Evolutionary conservation across 108 stramenopile species (phyloP).

Genomic region (Cyclotella kingstonii): DNA sequence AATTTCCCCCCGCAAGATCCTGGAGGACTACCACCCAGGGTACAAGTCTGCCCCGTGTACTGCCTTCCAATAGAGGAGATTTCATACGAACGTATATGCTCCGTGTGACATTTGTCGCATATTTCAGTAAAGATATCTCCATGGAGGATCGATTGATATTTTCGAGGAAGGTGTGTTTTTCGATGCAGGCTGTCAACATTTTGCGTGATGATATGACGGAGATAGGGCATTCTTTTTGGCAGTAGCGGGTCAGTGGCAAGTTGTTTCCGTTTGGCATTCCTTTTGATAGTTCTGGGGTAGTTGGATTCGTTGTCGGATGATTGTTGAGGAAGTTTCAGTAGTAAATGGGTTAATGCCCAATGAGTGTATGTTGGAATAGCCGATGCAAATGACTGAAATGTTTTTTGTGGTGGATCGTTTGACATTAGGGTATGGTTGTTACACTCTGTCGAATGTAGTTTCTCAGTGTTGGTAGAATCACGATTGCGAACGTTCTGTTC

Average conservation of each 20-base stretch:
- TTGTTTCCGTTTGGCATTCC: neutral
- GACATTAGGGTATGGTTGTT: too few species aligned
- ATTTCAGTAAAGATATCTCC: conserved; percentile 89
- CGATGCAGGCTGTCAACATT: conserved; percentile 91
- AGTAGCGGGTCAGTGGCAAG: too few species aligned
- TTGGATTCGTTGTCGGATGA: neutral
- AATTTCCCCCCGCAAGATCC: conserved; percentile 45
- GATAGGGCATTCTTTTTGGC: too few species aligned
- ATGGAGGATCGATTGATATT: conserved; percentile 68
- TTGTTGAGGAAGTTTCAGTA: conserved; percentile 15
- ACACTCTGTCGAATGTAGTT: too few species aligned
- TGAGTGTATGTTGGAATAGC: conserved; percentile 80
- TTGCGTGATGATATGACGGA: conserved; percentile 72
- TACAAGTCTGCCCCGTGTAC: conserved; percentile 73
- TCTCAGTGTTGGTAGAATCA: too few species aligned
- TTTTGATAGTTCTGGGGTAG: neutral
- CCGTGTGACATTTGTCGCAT: conserved; percentile 66
- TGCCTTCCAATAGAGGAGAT: conserved; percentile 78
- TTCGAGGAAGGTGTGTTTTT: conserved; percentile 63
- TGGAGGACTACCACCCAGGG: conserved; percentile 23
- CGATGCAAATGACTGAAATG: conserved; percentile 45
- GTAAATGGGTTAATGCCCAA: conserved; percentile 63
- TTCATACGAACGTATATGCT: conserved; percentile 77
- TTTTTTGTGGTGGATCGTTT: too few species aligned
- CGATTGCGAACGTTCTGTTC: too few species aligned